Percentiles rank a stretch among this genome's conserved stretches.
Evolutionary conservation across 2,329 filamentous ascomycete species (phyloP).

Genomic region (Claviceps sp.): DNA sequence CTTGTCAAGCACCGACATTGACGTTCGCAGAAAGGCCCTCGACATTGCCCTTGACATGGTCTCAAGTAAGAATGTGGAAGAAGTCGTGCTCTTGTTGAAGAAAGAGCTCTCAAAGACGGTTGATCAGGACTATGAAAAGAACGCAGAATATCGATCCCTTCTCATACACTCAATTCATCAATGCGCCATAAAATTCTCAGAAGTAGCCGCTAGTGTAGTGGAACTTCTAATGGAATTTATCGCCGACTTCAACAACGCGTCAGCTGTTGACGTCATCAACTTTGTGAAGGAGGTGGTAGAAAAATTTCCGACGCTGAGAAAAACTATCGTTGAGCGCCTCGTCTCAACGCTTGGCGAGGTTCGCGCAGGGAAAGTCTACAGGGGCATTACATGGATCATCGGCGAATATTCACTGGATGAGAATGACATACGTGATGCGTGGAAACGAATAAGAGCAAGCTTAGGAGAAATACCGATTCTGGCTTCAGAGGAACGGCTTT

Average conservation of each 20-base stretch:
- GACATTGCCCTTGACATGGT: constrained; percentile 93
- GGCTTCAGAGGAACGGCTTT: constrained; percentile 79
- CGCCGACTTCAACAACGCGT: constrained; percentile 92
- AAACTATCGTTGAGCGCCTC: constrained; percentile 75
- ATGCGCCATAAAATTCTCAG: constrained; percentile 97
- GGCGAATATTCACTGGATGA: constrained; percentile 93
- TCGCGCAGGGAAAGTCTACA: constrained; percentile 90
- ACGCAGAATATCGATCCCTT: constrained; percentile 84
- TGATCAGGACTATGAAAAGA: constrained; percentile 98
- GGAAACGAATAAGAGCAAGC: constrained; percentile 89
- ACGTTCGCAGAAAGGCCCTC: constrained; percentile 85
- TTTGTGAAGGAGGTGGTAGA: constrained; percentile 99
- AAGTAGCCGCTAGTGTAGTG: constrained; percentile 92
- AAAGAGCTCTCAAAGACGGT: constrained; percentile 97
- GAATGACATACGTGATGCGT: constrained; percentile 87
- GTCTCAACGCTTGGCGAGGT: constrained; percentile 88
- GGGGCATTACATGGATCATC: constrained; percentile 93
- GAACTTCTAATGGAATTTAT: constrained; percentile 98
- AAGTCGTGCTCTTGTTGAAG: constrained; percentile 89
- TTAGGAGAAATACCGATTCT: constrained; percentile 95
- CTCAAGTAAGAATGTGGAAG: constrained; percentile 95
- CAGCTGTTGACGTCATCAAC: constrained; percentile 92
- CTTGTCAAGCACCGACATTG: constrained; percentile 87
- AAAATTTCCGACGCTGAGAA: constrained; percentile 83
- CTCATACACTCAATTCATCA: constrained; percentile 96